These are phyloP conservation scores for Boechera retrofracta DNA, from an alignment of 345 rosid genomes.

Conservation along the genomic window DNA sequence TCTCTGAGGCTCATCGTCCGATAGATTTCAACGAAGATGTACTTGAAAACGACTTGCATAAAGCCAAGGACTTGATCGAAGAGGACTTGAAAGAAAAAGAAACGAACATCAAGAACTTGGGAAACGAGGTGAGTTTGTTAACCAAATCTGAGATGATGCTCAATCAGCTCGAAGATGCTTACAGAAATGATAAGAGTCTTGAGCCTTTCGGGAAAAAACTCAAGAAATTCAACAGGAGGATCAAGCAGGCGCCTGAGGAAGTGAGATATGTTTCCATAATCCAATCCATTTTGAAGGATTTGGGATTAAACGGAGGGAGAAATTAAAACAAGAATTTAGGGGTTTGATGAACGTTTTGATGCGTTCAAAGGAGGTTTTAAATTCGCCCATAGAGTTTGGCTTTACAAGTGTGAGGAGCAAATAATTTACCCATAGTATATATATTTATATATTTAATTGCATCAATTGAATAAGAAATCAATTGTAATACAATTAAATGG, in stretches of 20 bases:
- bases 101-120: conserved; percentile 25
- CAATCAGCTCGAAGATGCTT: conserved; percentile 29
- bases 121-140: conserved; percentile 13
- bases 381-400: conserved; percentile 26
- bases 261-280: conserved; percentile 17
- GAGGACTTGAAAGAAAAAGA: conserved; percentile 26
- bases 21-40: neutral
- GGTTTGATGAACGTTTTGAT: conserved; percentile 29
- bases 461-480: conserved; percentile 33
- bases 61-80: conserved; percentile 33
- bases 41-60: conserved; percentile 12
- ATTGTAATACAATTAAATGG: conserved; percentile 33
- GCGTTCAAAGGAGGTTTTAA: conserved; percentile 29
- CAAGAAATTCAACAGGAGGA: conserved; percentile 32
- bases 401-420: conserved; percentile 39
- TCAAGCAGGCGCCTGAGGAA: conserved; percentile 4
- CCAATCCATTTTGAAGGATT: conserved; percentile 34
- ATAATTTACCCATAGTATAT: neutral
- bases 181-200: conserved; percentile 27
- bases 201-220: conserved; percentile 22
- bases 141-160: conserved; percentile 22
- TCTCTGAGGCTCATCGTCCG: conserved; percentile 31
- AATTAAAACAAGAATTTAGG: conserved; percentile 7
- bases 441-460: conserved; percentile 24
- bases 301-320: conserved; percentile 38